Conservation (phyloP, 2,329 filamentous ascomycete species). For the Colletotrichum somersetense region DNA sequence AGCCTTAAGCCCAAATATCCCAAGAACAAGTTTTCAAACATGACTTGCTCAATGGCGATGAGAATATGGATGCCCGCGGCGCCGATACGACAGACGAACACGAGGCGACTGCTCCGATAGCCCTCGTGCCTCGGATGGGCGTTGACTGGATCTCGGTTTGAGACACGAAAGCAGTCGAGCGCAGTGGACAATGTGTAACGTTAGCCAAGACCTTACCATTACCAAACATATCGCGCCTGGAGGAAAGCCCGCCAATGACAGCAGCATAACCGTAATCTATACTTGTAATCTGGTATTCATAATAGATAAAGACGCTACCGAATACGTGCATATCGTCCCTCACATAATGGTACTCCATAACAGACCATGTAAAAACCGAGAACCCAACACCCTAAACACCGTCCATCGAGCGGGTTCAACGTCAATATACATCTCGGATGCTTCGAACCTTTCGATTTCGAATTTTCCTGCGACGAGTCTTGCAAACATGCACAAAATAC, state of each 20-base stretch:
- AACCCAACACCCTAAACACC: conserved; percentile 27
- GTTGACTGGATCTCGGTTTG: background rate
- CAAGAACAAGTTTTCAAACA: background rate
- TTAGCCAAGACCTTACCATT: background rate
- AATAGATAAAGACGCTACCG: conserved; percentile 4
- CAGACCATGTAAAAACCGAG: background rate
- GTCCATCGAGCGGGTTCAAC: background rate
- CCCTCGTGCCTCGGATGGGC: background rate
- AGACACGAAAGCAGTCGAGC: background rate
- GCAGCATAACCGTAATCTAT: background rate
- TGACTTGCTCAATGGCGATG: background rate
- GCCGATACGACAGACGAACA: background rate
- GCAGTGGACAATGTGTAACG: background rate
- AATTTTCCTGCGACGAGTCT: background rate
- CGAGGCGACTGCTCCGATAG: background rate
- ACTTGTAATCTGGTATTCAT: conserved; percentile 21
- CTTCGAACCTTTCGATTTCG: conserved; percentile 10
- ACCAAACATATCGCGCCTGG: background rate
- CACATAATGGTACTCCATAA: background rate
- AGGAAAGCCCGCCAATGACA: background rate
- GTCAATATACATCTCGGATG: conserved; percentile 24
- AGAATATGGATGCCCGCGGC: background rate
- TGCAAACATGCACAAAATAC: conserved; percentile 10
- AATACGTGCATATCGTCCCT: conserved; percentile 6
- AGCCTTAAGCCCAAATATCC: background rate